Evolutionary conservation across 306 rosid genomes (phyloP).

Genomic region (Erythrophleum fordii): DNA sequence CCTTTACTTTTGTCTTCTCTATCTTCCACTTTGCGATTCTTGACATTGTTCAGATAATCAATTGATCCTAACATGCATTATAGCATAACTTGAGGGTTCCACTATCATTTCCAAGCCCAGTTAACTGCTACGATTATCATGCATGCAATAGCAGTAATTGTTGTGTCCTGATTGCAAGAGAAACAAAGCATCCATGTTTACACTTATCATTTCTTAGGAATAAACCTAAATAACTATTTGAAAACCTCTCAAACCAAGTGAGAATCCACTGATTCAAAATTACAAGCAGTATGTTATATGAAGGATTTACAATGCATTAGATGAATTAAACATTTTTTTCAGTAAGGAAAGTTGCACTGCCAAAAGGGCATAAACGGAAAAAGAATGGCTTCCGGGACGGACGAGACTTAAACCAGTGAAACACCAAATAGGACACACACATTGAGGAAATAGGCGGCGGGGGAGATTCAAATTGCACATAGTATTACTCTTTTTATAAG

Average conservation of each 20-base stretch:
- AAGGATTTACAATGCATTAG: slow-evolving; percentile 15
- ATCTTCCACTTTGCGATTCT: slow-evolving; percentile 89
- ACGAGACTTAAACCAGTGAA: not conserved
- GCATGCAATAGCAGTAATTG: slow-evolving; percentile 14
- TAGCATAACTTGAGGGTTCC: slow-evolving; percentile 43
- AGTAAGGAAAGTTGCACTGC: slow-evolving; percentile 21
- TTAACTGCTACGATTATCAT: slow-evolving; percentile 24
- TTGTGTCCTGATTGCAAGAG: slow-evolving; percentile 38
- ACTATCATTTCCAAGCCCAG: slow-evolving; percentile 39
- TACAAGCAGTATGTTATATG: not conserved
- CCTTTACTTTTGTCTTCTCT: slow-evolving; percentile 98
- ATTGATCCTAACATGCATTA: slow-evolving; percentile 45
- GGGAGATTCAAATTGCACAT: slow-evolving; percentile 13
- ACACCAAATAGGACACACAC: not conserved
- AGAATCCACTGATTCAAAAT: slow-evolving; percentile 38
- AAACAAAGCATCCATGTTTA: slow-evolving; percentile 31
- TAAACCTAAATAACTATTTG: slow-evolving; percentile 26
- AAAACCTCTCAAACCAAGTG: slow-evolving; percentile 28
- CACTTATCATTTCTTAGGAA: slow-evolving; percentile 18
- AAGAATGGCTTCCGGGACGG: not conserved
- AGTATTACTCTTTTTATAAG: slow-evolving; percentile 4
- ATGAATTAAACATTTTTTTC: slow-evolving; percentile 7
- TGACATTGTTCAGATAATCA: slow-evolving; percentile 70
- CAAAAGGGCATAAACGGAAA: not conserved
- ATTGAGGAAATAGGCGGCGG: not conserved